A percentile compares a stretch with the other conserved stretches of the same genome.
Evolutionary conservation across 1,284 basidiomycete genomes (phyloP).

Genomic region (Porodaedalea pini): DNA sequence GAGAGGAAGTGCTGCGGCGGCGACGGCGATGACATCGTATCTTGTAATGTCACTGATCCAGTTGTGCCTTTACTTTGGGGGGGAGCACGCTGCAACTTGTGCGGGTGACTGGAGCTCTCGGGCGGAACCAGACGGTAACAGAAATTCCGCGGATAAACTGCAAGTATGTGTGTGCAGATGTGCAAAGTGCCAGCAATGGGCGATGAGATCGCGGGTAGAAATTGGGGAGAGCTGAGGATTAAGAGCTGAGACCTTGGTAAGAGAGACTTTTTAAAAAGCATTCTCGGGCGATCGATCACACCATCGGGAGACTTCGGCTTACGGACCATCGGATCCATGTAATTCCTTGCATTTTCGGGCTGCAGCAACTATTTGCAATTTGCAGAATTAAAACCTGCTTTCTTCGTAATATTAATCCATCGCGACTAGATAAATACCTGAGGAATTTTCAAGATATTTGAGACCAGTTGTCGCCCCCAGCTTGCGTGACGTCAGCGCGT

Average conservation of each 20-base stretch:
- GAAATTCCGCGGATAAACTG: too few species aligned
- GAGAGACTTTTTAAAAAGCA: neutral
- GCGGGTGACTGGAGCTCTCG: neutral
- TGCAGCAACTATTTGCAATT: neutral
- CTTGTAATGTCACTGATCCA: neutral
- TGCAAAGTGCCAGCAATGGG: too few species aligned
- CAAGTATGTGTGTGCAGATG: too few species aligned
- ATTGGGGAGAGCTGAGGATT: neutral
- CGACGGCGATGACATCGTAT: constrained; percentile 30
- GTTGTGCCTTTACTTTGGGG: too few species aligned
- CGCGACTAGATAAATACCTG: too few species aligned
- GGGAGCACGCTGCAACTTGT: neutral
- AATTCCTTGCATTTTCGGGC: neutral
- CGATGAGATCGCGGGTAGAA: too few species aligned
- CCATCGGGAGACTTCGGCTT: neutral
- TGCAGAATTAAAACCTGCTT: neutral
- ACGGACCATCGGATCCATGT: neutral
- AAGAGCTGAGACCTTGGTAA: neutral
- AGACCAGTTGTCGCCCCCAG: too few species aligned
- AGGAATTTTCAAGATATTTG: too few species aligned
- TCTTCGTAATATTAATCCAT: too few species aligned
- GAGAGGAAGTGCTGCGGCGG: constrained; percentile 61
- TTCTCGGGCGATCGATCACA: constrained; percentile 2
- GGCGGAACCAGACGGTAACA: too few species aligned
- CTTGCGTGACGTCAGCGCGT: too few species aligned